Percentiles rank a stretch among this genome's conserved stretches.
Conservation (phyloP, 805 yeast species). For the Pichia scutulata region DNA sequence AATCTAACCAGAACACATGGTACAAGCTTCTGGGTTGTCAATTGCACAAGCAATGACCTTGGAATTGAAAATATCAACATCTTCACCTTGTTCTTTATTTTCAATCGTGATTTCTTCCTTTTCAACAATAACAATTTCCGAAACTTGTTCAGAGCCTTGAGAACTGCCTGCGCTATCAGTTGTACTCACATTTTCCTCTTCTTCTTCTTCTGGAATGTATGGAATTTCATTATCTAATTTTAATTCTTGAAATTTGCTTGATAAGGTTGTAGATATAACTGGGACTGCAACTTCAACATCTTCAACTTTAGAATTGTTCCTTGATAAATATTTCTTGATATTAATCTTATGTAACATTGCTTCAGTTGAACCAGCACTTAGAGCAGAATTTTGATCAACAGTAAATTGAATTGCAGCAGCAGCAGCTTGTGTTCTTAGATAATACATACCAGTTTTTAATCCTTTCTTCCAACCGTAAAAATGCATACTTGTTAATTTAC, state of each 20-base stretch:
- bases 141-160: constrained; percentile 2
- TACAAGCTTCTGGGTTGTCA: constrained; percentile 94
- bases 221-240: constrained; percentile 6
- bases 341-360: constrained; percentile 26
- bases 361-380: constrained; percentile 21
- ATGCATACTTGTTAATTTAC: constrained; percentile 95
- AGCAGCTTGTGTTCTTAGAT: constrained; percentile 96
- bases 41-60: constrained; percentile 96
- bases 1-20: constrained; percentile 92
- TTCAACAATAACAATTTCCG: constrained; percentile 3
- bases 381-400: constrained; percentile 44
- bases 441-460: constrained; percentile 98
- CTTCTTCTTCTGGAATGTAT: constrained; percentile 24
- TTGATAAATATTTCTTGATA: constrained; percentile 29
- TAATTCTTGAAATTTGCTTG: constrained; percentile 7
- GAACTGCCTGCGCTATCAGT: constrained; percentile 1
- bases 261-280: not conserved
- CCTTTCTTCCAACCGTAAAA: constrained; percentile 99
- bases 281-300: constrained; percentile 22
- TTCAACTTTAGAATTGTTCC: constrained; percentile 21
- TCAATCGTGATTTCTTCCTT: constrained; percentile 2
- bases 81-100: constrained; percentile 24
- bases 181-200: constrained; percentile 12
- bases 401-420: constrained; percentile 96
- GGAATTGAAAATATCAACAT: constrained; percentile 81